Evolutionary conservation across 202 grass and related monocot species (phyloP).

Genomic region (Schoenoplectus tabernaemontani): DNA sequence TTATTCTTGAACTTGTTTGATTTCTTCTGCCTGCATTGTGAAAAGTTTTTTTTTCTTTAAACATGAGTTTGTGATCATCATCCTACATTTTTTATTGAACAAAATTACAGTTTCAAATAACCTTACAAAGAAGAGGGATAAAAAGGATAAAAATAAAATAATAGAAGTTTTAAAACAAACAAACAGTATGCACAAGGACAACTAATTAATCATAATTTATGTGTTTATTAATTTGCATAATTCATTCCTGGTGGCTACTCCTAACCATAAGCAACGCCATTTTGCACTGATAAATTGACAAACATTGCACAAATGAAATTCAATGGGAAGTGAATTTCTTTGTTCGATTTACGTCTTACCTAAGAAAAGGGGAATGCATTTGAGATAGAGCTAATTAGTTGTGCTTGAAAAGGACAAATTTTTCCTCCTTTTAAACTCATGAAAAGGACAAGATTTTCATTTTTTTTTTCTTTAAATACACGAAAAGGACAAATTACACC

Average conservation of each 20-base stretch:
- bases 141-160: background rate
- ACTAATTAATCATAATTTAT: background rate
- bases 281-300: background rate
- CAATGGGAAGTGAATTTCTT: background rate
- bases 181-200: background rate
- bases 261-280: background rate
- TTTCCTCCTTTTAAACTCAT: background rate
- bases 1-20: background rate
- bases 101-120: background rate
- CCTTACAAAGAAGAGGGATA: background rate
- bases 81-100: no score
- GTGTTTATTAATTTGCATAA: background rate
- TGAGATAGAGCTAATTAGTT: background rate
- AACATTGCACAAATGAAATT: background rate
- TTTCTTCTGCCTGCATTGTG: background rate
- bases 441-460: background rate
- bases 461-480: background rate
- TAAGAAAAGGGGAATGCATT: background rate
- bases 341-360: background rate
- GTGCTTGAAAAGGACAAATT: conserved; percentile 11
- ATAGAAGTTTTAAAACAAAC: no score
- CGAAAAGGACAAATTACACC: background rate
- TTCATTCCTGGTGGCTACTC: background rate
- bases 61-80: background rate
- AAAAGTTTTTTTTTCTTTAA: background rate